Evolutionary conservation across 805 yeast genomes (phyloP).

Genomic region (Lipomyces sp.): DNA sequence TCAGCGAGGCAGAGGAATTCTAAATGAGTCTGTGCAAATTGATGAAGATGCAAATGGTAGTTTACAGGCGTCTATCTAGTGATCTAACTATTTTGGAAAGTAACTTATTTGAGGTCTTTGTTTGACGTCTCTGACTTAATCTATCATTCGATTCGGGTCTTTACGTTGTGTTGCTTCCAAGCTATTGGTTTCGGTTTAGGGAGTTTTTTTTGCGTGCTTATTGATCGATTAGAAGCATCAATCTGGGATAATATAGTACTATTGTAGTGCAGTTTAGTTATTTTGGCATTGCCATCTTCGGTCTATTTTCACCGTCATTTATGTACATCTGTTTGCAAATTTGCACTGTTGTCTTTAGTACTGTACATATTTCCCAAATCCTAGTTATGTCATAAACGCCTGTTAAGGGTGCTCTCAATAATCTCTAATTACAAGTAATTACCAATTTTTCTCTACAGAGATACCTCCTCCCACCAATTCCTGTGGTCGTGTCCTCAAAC

Average conservation of each 20-base stretch:
- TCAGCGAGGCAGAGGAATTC: conserved; percentile 55
- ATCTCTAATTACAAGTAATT: conserved; percentile 20
- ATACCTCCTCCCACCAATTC: conserved; percentile 25
- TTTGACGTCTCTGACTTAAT: neutral
- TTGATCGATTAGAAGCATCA: neutral
- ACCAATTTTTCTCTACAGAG: conserved; percentile 32
- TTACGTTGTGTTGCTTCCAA: conserved; percentile 1
- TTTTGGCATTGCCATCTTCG: neutral
- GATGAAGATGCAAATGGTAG: neutral
- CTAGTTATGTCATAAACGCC: neutral
- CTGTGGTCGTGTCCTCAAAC: conserved; percentile 52
- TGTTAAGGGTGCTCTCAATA: neutral
- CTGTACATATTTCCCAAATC: conserved; percentile 6
- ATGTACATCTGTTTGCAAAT: neutral
- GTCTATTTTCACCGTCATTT: neutral
- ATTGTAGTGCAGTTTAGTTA: neutral
- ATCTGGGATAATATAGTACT: neutral
- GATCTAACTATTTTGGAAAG: too few relatives aligned
- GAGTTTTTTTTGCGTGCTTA: neutral
- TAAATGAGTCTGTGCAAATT: conserved; percentile 28
- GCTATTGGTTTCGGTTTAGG: neutral
- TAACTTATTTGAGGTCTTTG: neutral
- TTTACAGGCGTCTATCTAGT: too few relatives aligned
- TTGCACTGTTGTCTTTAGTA: neutral
- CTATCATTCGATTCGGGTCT: neutral